These are phyloP conservation scores for Dryas integrifolia DNA, from an alignment of 331 rosid species.

Conservation along the genomic window DNA sequence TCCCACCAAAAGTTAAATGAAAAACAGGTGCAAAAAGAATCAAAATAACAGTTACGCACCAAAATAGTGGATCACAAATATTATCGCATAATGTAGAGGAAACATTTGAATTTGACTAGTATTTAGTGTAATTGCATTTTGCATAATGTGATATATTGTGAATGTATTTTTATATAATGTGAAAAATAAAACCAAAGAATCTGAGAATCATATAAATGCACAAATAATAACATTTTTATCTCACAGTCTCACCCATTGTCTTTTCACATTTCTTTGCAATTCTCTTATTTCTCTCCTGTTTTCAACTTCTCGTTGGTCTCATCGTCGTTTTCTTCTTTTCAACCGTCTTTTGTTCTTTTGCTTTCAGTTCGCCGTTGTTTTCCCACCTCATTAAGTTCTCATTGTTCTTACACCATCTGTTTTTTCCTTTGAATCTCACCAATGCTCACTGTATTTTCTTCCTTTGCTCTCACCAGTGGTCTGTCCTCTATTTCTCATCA, in stretches of 20 bases:
- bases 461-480: no score
- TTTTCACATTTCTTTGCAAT: background rate
- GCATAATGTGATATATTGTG: background rate
- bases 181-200: background rate
- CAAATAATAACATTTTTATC: background rate
- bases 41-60: background rate
- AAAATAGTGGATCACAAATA: background rate
- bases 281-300: background rate
- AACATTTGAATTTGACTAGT: background rate
- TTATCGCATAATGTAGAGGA: background rate
- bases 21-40: background rate
- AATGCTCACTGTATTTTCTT: no score
- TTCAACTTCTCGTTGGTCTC: background rate
- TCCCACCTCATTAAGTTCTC: background rate
- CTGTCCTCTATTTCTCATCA: no score
- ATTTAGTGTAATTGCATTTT: background rate
- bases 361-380: background rate
- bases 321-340: background rate
- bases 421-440: background rate
- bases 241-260: no score
- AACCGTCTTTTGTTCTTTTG: background rate
- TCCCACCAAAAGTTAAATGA: background rate
- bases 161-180: background rate
- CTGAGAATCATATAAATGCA: background rate
- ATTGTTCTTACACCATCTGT: background rate